Evolutionary conservation across 148 eudicot species (phyloP), one percentile per base, ranked within the genome.

Genomic region (Simmondsia chinensis): DNA sequence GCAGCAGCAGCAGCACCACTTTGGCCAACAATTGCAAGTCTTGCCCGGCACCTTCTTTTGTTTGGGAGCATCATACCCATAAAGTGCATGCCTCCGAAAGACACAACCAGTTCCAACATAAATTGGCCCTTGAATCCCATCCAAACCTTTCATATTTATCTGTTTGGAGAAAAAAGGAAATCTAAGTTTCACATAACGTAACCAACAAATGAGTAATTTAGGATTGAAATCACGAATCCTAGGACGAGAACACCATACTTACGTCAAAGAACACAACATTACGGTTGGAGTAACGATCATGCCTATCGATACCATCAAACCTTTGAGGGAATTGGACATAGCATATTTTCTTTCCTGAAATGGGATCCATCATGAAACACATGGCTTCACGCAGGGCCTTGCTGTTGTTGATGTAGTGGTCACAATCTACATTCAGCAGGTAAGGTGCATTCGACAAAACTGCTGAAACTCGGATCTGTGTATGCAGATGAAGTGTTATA

Each of bases 291-390:
- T 84, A 89, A 52, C 93, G 73, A 70, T 89, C 95, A n/a, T 89
- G 85, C 54, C 80, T 65, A 78, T 89, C 97, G 69, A 89, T 84
- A 12, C 97, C 95, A 56, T 89, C 97, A 34, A 89, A 79, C 49
- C 97, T 75, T 70, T 83, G 97, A 59, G 94, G 97, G 53, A 88
- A 88, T 45, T 88, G 87, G 16, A 80, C 97, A 35, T 89, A 89
- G 63, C 99, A 86, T 54, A 91, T 86, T 56, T 72, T 82, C 81
- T 91, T 91, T 24, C 99, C 99, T 6, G 89, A 75, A 20, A 78
- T 79, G 8, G 89, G 96, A 54, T 91, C 99, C 96, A 91, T 86
- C 79, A 91, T 62, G 74, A 91, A 91, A 52, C 99, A 91, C 99
- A 91, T 91, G 50, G 96, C 68, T 69, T 91, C 99, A 14, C 99